Base-by-base conservation (phyloP, 192 early-diverging fungal species). In the Mortierella hygrophila region DNA sequence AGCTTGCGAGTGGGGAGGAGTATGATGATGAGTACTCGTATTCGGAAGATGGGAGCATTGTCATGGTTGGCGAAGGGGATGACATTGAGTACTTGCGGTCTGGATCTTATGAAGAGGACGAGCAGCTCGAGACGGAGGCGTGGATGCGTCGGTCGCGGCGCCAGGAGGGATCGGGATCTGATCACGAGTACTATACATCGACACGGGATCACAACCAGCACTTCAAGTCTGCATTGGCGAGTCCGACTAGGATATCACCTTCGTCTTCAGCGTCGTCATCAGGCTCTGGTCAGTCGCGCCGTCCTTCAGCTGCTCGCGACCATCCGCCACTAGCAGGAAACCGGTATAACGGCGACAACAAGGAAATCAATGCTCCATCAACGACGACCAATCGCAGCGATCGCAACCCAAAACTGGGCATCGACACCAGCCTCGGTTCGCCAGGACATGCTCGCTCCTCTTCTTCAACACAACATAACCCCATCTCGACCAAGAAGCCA, bases 61-160 rank as follows among this genome's bases (percentile, higher is more conserved):
- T 81, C 55, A 80, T 86, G 75, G 84, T 80, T 10, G 79, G 84
- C n/a, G 84, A 86, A 52, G 79, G 84, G n/a, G 84, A 86, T 20
- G 84, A 86, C 38, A 78, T 86, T 38, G 84, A 86, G 35, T 88
- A 88, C 21, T 20, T 82, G 2, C 68, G 72, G 18, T 47, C 75
- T 5, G 73, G 38, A 1, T 49, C 76, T 3, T 82, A 72, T 42
- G 86, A 78, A 21, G 76, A 79, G 6, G 57, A 70, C 13, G 72
- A 79, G 40, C 81, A 37, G 32, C 72, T 78, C 20, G 77, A 74
- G 38, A 71, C 86, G 4, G 82, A 82, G 23, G 74, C 55, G 1
- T 85, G 83, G 83, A 41, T 80, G 44, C 72, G 38, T 32, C 41
- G 70, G 1, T n/a, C 49, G 16, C 37, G 38, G 63, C 77, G 46